These are phyloP conservation scores for Prunus davidiana DNA, from an alignment of 306 rosid species.

Conservation along the genomic window DNA sequence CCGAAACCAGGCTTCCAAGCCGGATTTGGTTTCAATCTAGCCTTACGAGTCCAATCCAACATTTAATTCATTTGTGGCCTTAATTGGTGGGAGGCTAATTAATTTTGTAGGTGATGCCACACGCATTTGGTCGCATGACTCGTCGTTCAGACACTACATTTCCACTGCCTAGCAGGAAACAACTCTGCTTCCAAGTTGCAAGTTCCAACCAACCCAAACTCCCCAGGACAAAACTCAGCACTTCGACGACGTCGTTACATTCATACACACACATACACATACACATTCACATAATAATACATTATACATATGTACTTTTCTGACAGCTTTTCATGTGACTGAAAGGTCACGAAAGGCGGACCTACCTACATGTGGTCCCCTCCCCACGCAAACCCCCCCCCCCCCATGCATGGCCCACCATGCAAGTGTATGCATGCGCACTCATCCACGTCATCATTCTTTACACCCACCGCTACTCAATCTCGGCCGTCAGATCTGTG, in stretches of 20 bases:
- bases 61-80: too few relatives aligned
- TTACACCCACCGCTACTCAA: not conserved
- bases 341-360: conserved; percentile 13
- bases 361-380: not conserved
- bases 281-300: not conserved
- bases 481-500: conserved; percentile 20
- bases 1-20: too few relatives aligned
- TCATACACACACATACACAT: not conserved
- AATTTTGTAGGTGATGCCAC: too few relatives aligned
- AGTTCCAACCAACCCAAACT: not conserved
- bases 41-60: too few relatives aligned
- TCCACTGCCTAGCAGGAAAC: not conserved
- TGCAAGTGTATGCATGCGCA: not conserved
- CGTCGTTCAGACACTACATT: too few relatives aligned
- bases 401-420: not conserved
- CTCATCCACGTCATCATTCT: conserved; percentile 3
- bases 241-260: not conserved
- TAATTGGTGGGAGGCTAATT: too few relatives aligned
- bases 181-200: not conserved
- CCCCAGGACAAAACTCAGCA: not conserved
- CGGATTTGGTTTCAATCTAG: too few relatives aligned
- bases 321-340: conserved; percentile 15
- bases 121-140: too few relatives aligned
- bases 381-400: not conserved
- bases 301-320: not conserved